A percentile compares a stretch with the other conserved stretches of the same genome.
Conservation (phyloP, 2,329 filamentous ascomycete species). For the Cladosporium oxysporum region DNA sequence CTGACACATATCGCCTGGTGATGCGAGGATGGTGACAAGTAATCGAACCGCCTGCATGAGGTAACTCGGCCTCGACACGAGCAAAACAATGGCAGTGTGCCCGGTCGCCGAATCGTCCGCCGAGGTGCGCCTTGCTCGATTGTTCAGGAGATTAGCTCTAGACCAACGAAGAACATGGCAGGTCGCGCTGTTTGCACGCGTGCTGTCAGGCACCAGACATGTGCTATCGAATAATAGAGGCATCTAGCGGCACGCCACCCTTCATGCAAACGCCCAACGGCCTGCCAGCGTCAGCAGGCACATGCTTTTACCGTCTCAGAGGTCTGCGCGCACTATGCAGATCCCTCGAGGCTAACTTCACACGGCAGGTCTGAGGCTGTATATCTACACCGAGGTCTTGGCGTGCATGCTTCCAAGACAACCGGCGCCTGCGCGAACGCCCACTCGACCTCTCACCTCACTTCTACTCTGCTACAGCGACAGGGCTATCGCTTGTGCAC, state of each 20-base stretch:
- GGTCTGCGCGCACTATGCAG: constrained; percentile 2
- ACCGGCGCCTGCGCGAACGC: background rate
- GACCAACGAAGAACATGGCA: background rate
- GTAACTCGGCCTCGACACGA: background rate
- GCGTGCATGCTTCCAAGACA: constrained; percentile 8
- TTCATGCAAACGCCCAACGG: constrained; percentile 2
- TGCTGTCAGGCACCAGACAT: background rate
- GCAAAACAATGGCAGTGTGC: background rate
- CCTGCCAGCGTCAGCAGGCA: constrained; percentile 7
- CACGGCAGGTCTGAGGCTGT: constrained; percentile 9
- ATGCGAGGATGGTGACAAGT: background rate
- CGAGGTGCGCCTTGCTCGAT: background rate
- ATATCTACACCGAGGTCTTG: constrained; percentile 17
- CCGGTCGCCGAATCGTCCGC: background rate
- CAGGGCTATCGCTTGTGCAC: background rate
- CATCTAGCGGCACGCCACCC: constrained; percentile 10
- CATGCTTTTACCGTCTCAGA: background rate
- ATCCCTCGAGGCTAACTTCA: constrained; percentile 4
- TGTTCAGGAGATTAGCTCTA: constrained; percentile 8
- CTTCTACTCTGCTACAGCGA: background rate
- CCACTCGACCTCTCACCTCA: constrained; percentile 12
- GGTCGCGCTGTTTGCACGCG: background rate
- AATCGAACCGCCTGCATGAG: background rate
- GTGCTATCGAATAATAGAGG: constrained; percentile 13
- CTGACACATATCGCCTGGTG: background rate